These are phyloP conservation scores for Thermothelomyces thermophilus DNA, from an alignment of 2,329 filamentous ascomycete genomes.

Conservation along the genomic window DNA sequence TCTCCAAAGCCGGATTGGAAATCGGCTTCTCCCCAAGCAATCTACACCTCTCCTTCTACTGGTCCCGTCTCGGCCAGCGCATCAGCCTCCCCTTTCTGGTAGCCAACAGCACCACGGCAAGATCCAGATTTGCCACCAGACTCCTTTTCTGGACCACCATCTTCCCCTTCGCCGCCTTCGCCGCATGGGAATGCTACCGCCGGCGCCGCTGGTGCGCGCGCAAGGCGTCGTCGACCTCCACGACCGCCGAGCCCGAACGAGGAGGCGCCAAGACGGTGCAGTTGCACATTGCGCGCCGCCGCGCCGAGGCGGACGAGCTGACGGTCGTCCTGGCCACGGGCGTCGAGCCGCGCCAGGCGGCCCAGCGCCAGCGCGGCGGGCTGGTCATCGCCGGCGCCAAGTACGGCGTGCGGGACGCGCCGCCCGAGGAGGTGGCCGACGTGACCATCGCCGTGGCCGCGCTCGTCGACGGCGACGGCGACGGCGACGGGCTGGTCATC, in stretches of 20 bases:
- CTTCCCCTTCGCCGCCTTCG: conserved; percentile 36
- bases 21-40: conserved; percentile 36
- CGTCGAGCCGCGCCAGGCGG: conserved; percentile 35
- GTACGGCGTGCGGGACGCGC: conserved; percentile 36
- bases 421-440: conserved; percentile 40
- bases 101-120: conserved; percentile 25
- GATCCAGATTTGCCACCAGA: conserved; percentile 19
- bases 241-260: not conserved
- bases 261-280: conserved; percentile 19
- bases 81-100: conserved; percentile 40
- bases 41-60: conserved; percentile 42
- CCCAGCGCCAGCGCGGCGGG: conserved; percentile 32
- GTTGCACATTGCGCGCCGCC: conserved; percentile 29
- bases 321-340: conserved; percentile 37
- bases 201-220: conserved; percentile 9
- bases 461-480: conserved; percentile 28
- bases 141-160: conserved; percentile 35
- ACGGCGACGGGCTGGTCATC: conserved; percentile 29
- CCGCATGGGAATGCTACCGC: conserved; percentile 31
- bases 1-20: conserved; percentile 40
- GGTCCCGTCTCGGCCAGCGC: conserved; percentile 40
- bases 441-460: conserved; percentile 43
- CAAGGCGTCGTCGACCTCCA: not conserved
- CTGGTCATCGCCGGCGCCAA: conserved; percentile 45
- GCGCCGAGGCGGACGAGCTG: conserved; percentile 41